phyloP scores from a whole-genome alignment of 2,329 filamentous ascomycete species.

The Nemania sp. region DNA sequence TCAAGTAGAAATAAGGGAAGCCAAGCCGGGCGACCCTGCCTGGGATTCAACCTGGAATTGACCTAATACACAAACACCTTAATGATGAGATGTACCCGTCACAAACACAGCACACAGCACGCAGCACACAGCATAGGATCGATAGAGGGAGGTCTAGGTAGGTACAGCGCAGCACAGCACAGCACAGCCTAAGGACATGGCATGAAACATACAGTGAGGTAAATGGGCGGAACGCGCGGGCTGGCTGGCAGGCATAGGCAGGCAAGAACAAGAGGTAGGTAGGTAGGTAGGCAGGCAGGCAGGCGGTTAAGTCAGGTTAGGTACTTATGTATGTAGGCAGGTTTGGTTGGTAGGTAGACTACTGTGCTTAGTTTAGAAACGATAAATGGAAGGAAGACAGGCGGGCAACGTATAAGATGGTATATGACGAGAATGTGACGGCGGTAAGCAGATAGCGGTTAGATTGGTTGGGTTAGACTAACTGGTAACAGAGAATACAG shows the following conservation, averaged over 20 bases:
- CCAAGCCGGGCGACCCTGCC: not conserved
- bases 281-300: too few species aligned
- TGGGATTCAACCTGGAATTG: not conserved
- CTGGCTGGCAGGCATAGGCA: not conserved
- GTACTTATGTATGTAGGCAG: too few species aligned
- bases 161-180: not conserved
- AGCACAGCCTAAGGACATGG: not conserved
- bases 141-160: too few species aligned
- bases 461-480: not conserved
- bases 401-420: not conserved
- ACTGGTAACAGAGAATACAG: not conserved
- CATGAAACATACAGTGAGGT: not conserved
- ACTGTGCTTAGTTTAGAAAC: too few species aligned
- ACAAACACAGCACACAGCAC: not conserved
- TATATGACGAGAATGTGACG: conserved; percentile 37
- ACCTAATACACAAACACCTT: not conserved
- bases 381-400: not conserved
- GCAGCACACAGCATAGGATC: not conserved
- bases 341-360: too few species aligned
- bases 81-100: conserved; percentile 8
- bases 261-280: too few species aligned
- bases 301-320: too few species aligned
- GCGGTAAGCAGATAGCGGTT: conserved; percentile 5
- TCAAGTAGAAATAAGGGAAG: not conserved
- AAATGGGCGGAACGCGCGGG: not conserved